Evolutionary conservation across 768 basidiomycete species (phyloP), one percentile per base, ranked within the genome.

Genomic region (Suillus weaverae): DNA sequence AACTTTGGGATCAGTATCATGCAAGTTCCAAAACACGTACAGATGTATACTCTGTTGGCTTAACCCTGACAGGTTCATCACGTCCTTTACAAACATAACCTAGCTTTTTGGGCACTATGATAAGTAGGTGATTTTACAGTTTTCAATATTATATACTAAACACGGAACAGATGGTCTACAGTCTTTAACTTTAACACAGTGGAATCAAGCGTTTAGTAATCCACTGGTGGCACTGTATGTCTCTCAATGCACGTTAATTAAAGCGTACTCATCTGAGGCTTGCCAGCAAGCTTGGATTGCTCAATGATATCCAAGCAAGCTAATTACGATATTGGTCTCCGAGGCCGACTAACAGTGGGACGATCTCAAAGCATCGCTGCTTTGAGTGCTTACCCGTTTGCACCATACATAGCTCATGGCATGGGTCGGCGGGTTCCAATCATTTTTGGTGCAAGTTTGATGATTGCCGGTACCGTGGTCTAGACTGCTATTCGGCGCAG

Each of bases 1-100:
- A 86, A 91, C 72, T 82, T 76, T 44, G 90, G 89, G 89, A 86
- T 89, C 66, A 74, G 85, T 46, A 77, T 89, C 35, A 80, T 88
- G 85, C 85, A 64, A 64, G 85, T 76, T 56, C 8, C 22, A 26
- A 22, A 22, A 35, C n/a, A 39, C 60, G 3, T 53, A 22, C 13
- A 36, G 8, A 43, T 32, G 10, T 30, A 35, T 56, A 36, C 33
- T 44, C 26, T 9, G 4, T 41, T 32, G 22, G 10, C 54, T 67
- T 18, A 67, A 38, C 4, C 44, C 8, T 2, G 14, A 10, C 60
- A 79, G 77, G 64, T 63, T 79, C 35, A 78, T 78, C 60, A 79
- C 78, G 2, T 78, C 78, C 10, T 70, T 30, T 60, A 5, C 50
- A 32, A 16, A 22, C 13, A 30, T 26, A 41, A 32, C 44, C 59